phyloP scores from a whole-genome alignment of 179 eudicot genomes.

The Spinacia oleracea region DNA sequence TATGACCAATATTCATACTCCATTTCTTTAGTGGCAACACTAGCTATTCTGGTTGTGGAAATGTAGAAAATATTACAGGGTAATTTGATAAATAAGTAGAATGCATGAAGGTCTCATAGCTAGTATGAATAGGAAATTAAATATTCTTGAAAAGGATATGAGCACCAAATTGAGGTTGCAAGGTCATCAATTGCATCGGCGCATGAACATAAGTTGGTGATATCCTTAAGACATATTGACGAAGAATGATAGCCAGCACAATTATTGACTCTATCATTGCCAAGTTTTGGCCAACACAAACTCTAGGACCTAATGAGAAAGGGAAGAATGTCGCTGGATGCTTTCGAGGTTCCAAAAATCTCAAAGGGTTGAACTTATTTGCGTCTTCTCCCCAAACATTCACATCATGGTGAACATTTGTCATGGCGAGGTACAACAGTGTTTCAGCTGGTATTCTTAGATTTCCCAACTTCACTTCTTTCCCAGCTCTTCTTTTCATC shows the following conservation, averaged over 20 bases:
- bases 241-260: constrained; percentile 48
- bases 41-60: too few relatives aligned
- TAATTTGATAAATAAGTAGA: too few relatives aligned
- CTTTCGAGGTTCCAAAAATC: constrained; percentile 43
- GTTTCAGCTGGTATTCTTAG: constrained; percentile 48
- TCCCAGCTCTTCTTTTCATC: constrained; percentile 44
- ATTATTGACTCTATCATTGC: constrained; percentile 57
- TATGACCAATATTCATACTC: too few relatives aligned
- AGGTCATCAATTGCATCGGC: constrained; percentile 45
- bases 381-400: constrained; percentile 72
- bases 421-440: constrained; percentile 49
- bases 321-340: constrained; percentile 55
- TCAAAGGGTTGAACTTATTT: constrained; percentile 53
- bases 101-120: background rate
- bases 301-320: constrained; percentile 53
- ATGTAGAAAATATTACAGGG: too few relatives aligned
- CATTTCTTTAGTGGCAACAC: too few relatives aligned
- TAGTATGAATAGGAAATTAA: background rate
- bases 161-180: constrained; percentile 69
- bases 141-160: constrained; percentile 41
- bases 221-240: constrained; percentile 34
- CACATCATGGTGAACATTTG: constrained; percentile 55
- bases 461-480: constrained; percentile 37
- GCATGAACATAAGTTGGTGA: constrained; percentile 72
- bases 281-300: constrained; percentile 60